Evolutionary conservation across 768 basidiomycete species (phyloP).

Genomic region (Panus rudis): DNA sequence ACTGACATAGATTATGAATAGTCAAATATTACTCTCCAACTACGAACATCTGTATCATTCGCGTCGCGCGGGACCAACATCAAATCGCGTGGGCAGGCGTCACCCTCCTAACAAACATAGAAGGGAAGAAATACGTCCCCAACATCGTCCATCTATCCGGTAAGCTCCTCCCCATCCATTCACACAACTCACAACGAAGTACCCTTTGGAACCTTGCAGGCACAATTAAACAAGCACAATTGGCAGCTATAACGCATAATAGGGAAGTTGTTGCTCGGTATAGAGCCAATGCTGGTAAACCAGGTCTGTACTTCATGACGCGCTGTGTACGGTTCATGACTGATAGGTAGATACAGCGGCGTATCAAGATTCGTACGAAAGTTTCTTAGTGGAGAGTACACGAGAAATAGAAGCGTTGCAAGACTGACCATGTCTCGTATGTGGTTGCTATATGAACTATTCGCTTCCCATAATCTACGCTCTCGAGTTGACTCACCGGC

Average conservation of each 20-base stretch:
- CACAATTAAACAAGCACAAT: constrained; percentile 80
- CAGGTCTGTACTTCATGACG: constrained; percentile 32
- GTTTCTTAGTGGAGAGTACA: constrained; percentile 49
- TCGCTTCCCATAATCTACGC: too few relatives aligned
- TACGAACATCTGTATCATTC: constrained; percentile 79
- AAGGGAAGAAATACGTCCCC: constrained; percentile 55
- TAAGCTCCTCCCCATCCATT: constrained; percentile 25
- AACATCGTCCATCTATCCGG: constrained; percentile 79
- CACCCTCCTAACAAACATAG: constrained; percentile 59
- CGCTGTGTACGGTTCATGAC: neutral
- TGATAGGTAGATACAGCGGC: constrained; percentile 30
- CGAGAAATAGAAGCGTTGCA: constrained; percentile 60
- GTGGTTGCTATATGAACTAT: neutral
- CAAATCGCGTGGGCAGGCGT: constrained; percentile 74
- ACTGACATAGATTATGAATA: too few relatives aligned
- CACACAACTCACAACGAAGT: neutral
- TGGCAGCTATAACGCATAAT: constrained; percentile 71
- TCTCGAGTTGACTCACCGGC: too few relatives aligned
- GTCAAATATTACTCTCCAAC: constrained; percentile 86
- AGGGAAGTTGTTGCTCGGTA: constrained; percentile 63
- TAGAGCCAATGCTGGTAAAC: constrained; percentile 43
- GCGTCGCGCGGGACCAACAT: constrained; percentile 78
- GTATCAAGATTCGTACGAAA: constrained; percentile 55
- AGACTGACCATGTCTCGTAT: constrained; percentile 35
- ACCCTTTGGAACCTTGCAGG: constrained; percentile 37